phyloP scores from a whole-genome alignment of 495 filamentous ascomycete species.

The Hypoxylon fuscum region DNA sequence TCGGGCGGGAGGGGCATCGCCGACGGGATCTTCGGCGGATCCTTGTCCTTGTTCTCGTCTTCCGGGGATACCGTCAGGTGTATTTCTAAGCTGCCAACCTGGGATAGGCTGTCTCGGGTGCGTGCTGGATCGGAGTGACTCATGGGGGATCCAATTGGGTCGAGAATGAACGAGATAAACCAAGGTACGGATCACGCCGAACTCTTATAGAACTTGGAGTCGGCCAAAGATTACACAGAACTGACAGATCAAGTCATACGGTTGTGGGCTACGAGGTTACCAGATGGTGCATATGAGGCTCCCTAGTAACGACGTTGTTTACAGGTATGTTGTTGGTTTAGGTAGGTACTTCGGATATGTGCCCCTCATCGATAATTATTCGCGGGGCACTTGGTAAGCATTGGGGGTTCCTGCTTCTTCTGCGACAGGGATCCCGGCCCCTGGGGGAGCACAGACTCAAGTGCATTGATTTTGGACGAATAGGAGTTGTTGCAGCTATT shows the following conservation, averaged over 20 bases:
- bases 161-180: not conserved
- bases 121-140: not conserved
- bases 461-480: not conserved
- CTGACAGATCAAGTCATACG: too few species aligned
- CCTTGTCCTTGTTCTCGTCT: not conserved
- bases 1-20: constrained; percentile 40
- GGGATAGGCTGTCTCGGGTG: constrained; percentile 11
- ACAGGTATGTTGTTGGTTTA: too few species aligned
- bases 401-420: constrained; percentile 14
- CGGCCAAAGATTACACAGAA: too few species aligned
- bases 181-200: too few species aligned
- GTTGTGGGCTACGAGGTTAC: too few species aligned
- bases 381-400: constrained; percentile 14
- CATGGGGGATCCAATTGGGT: constrained; percentile 8
- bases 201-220: too few species aligned
- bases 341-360: constrained; percentile 16
- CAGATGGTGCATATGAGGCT: too few species aligned
- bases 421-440: constrained; percentile 5
- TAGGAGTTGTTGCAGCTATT: not conserved
- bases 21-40: not conserved
- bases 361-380: constrained; percentile 13
- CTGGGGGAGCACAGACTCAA: not conserved
- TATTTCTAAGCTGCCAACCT: constrained; percentile 14
- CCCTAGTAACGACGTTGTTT: too few species aligned
- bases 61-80: constrained; percentile 12